Evolutionary conservation across 1,284 basidiomycete species (phyloP), one percentile per base, ranked within the genome.

Genomic region (Psilocybe mexicana): DNA sequence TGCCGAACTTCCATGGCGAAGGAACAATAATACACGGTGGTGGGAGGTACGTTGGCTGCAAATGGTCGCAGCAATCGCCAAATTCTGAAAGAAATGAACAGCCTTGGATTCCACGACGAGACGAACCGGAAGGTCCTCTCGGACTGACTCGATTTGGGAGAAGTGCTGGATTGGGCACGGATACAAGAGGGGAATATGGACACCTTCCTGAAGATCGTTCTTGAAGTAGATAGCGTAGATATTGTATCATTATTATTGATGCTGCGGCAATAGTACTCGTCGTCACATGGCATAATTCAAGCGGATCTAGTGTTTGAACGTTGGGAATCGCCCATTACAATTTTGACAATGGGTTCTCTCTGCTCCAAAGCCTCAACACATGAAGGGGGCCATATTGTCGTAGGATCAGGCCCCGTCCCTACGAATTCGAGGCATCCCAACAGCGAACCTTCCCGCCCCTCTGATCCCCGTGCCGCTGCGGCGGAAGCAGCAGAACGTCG

Each of bases 401-500:
- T 85, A 52, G 76, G 78, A 14, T 71, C 75, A 58, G 60, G 72
- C 30, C 54, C 61, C 38, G 56, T 62, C 57, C 40, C 63, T 33
- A 60, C 64, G 53, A 62, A 64, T 62, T 35, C 52, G 23, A 43
- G 30, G 26, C 40, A 35, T 42, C 8, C 52, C 52, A 24, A 50
- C 48, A 35, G 25, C 52, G 46, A 55, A 24, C 59, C 68, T 67
- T 59, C 65, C 65, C 64, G 72, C 61, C 71, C 65, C 57, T 69
- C 67, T 52, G 75, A 86, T 76, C 78, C 80, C 67, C 81, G 87
- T 67, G 69, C 74, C 44, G 88, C 87, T 64, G 84, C 86, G 59
- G 84, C 86, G 66, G 83, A 82, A 69, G 88, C 88, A 56, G 88
- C 88, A 59, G 88, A 90, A 71, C 79, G 80, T 67, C 77, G 88